phyloP scores from a whole-genome alignment of 1,284 basidiomycete species.

The Cutaneotrichosporon dermatis region DNA sequence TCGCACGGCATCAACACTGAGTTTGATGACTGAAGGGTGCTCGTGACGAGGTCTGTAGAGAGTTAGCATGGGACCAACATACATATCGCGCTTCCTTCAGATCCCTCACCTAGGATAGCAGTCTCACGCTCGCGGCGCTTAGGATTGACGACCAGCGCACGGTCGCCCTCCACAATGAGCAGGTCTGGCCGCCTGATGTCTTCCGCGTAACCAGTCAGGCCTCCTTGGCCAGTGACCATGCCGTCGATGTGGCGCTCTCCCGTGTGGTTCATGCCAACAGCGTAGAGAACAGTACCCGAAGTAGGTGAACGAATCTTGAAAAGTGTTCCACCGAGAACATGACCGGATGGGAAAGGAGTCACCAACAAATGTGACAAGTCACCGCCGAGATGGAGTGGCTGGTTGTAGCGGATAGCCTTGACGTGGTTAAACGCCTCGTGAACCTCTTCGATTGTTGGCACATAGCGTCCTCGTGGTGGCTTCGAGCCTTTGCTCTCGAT shows the following conservation, averaged over 20 bases:
- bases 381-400: slow-evolving; percentile 94
- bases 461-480: slow-evolving; percentile 42
- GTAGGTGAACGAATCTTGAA: slow-evolving; percentile 98
- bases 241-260: slow-evolving; percentile 93
- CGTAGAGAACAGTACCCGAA: slow-evolving; percentile 91
- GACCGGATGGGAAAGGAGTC: slow-evolving; percentile 92
- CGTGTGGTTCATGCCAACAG: slow-evolving; percentile 95
- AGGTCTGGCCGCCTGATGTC: slow-evolving; percentile 83
- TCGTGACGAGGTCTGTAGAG: slow-evolving; percentile 70
- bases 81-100: background rate
- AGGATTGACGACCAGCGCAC: slow-evolving; percentile 73
- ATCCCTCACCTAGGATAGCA: slow-evolving; percentile 68
- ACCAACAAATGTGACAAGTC: slow-evolving; percentile 64
- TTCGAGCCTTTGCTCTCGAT: slow-evolving; percentile 32
- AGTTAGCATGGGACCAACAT: background rate
- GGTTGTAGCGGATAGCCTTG: slow-evolving; percentile 88
- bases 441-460: slow-evolving; percentile 72
- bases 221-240: slow-evolving; percentile 67
- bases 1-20: slow-evolving; percentile 91
- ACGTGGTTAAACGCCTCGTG: slow-evolving; percentile 90
- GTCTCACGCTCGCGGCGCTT: slow-evolving; percentile 87
- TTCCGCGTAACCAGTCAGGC: slow-evolving; percentile 53
- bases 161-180: slow-evolving; percentile 87
- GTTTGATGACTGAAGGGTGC: slow-evolving; percentile 69
- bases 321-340: slow-evolving; percentile 92